Evolutionary conservation across 306 rosid genomes (phyloP), one percentile per base, ranked within the genome.

Genomic region (Adenanthera pavonina): DNA sequence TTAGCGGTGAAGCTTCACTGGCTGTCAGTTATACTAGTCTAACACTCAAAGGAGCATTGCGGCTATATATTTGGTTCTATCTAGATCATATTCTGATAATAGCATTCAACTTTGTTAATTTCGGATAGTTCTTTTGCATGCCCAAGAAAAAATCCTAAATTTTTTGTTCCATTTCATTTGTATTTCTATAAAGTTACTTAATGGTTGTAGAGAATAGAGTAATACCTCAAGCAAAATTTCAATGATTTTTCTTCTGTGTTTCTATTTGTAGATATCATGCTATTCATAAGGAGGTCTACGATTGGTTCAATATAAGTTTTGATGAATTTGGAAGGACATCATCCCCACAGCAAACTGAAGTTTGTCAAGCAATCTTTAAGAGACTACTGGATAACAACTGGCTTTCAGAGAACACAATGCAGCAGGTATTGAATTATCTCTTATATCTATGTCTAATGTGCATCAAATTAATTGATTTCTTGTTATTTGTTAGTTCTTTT

Each of bases 241-340:
- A 33, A 8, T 43, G 2, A 20, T 47, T 49, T 74, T 19, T 56
- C 35, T 36, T 51, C 59, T 44, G 6, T 59, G 20, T 74, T 12
- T 61, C 80, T 44, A 59, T 51, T 83, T 73, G 54, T 85, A 93
- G 99, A 82, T 95, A 95, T 52, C 75, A 93, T 84, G 94, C 88
- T 40, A 90, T 93, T 89, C 99, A 95, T 81, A 92, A 77, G 80
- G 89, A 93, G 60, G 97, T 95, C 41, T 95, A 95, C 54, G 36
- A 89, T 61, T 95, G 99, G 99, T 95, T 95, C 74, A 78, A 89
- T 61, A 95, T 95, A 41, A 92, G 93, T 80, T 95, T 93, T 82
- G 99, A 95, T 72, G 87, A 95, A 81, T 95, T 95, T 86, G 99
- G 99, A 47, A 92, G 99, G 17, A 95, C 99, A 4, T 95, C 99